phyloP scores from a whole-genome alignment of 129 eudicot species.

The Artemisia annua region DNA sequence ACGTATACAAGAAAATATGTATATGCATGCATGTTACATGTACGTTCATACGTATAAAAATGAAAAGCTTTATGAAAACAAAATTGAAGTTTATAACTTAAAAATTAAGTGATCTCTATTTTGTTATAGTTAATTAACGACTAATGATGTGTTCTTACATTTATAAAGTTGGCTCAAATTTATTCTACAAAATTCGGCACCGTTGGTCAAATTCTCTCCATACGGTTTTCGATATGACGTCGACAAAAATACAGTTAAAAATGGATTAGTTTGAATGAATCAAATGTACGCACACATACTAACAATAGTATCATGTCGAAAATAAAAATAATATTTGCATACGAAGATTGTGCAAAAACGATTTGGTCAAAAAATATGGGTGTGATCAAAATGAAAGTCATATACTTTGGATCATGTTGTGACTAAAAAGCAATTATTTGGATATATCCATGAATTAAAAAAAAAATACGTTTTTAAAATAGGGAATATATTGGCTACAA shows the following conservation, averaged over 20 bases:
- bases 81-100: not conserved
- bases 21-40: conserved; percentile 21
- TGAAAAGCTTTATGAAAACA: not conserved
- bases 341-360: not conserved
- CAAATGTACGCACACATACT: conserved; percentile 20
- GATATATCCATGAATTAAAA: too few species aligned
- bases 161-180: too few species aligned
- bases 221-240: not conserved
- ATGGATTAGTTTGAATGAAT: conserved; percentile 14
- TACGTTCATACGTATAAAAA: conserved; percentile 4
- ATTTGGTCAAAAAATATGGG: conserved; percentile 23
- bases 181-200: too few species aligned
- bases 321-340: not conserved
- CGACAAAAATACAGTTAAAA: conserved; percentile 8
- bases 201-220: not conserved
- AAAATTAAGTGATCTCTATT: too few species aligned
- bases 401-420: conserved; percentile 5
- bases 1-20: not conserved
- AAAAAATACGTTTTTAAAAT: too few species aligned
- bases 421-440: conserved; percentile 27
- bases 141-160: too few species aligned
- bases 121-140: too few species aligned
- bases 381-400: conserved; percentile 13
- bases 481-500: too few species aligned
- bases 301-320: conserved; percentile 15